Percentiles rank a stretch among this genome's conserved stretches.
Conservation (phyloP, 225 moss, liverwort and hornwort genomes). For the Asterella californica region DNA sequence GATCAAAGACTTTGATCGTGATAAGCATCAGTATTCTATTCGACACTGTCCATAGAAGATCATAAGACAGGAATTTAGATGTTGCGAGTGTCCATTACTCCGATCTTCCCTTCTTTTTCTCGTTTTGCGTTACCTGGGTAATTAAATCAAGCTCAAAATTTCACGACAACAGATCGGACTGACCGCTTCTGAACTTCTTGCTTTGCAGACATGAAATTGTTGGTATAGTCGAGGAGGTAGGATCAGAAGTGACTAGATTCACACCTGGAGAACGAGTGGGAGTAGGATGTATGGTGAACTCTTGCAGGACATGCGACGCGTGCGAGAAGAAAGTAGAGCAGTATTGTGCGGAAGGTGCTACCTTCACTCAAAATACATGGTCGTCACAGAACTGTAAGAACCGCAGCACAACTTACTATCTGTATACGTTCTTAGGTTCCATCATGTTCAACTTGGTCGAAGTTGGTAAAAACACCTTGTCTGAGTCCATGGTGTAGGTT, state of each 20-base stretch:
- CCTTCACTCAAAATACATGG: slow-evolving; percentile 44
- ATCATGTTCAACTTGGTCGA: too few relatives aligned
- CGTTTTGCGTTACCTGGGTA: not conserved
- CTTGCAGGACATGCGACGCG: slow-evolving; percentile 19
- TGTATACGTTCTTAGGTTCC: too few relatives aligned
- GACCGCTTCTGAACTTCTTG: too few relatives aligned
- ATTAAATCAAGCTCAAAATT: not conserved
- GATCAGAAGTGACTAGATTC: slow-evolving; percentile 28
- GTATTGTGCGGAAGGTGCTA: slow-evolving; percentile 8
- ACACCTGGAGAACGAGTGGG: slow-evolving; percentile 28
- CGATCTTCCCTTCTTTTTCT: not conserved
- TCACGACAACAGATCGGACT: too few relatives aligned
- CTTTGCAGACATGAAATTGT: slow-evolving; percentile 28
- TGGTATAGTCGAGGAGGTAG: slow-evolving; percentile 19
- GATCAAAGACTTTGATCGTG: too few relatives aligned
- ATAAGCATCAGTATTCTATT: too few relatives aligned
- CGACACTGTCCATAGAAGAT: too few relatives aligned
- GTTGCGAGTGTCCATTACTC: not conserved
- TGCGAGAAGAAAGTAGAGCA: slow-evolving; percentile 18
- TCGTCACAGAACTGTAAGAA: slow-evolving; percentile 27
- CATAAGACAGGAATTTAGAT: too few relatives aligned
- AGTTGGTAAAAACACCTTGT: too few relatives aligned
- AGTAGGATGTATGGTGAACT: slow-evolving; percentile 29
- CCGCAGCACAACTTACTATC: not conserved
- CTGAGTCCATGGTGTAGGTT: too few relatives aligned